Percentiles rank a stretch among this genome's conserved stretches.
phyloP scores from a whole-genome alignment of 2,329 filamentous ascomycete genomes.

The Colletotrichum incanum region DNA sequence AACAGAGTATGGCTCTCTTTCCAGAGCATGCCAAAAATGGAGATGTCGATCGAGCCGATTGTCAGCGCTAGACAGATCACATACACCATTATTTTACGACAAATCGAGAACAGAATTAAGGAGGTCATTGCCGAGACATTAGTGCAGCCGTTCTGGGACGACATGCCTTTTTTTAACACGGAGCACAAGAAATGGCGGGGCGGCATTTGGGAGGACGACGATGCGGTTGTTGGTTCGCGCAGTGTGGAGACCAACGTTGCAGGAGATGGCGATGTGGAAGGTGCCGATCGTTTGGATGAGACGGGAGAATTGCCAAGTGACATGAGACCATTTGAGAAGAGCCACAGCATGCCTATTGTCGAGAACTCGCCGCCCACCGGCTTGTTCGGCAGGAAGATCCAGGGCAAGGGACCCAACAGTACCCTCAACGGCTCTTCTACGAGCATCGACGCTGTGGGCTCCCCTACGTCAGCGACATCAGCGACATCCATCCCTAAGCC shows the following conservation, averaged over 20 bases:
- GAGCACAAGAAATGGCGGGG: slow-evolving; percentile 84
- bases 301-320: slow-evolving; percentile 56
- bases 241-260: slow-evolving; percentile 58
- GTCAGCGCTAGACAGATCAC: slow-evolving; percentile 97
- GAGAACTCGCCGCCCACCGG: slow-evolving; percentile 59
- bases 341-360: slow-evolving; percentile 63
- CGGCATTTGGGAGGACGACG: slow-evolving; percentile 81
- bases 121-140: slow-evolving; percentile 94
- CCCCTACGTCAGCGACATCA: slow-evolving; percentile 57
- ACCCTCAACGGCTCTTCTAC: slow-evolving; percentile 61
- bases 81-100: slow-evolving; percentile 89
- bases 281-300: slow-evolving; percentile 63
- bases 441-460: slow-evolving; percentile 57
- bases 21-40: slow-evolving; percentile 92
- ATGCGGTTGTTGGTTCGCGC: slow-evolving; percentile 58
- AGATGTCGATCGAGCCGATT: slow-evolving; percentile 94
- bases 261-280: slow-evolving; percentile 64
- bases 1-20: slow-evolving; percentile 98
- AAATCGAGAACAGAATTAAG: slow-evolving; percentile 95
- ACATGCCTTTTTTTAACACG: slow-evolving; percentile 91
- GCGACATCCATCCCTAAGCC: slow-evolving; percentile 30
- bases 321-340: slow-evolving; percentile 69
- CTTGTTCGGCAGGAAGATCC: slow-evolving; percentile 67
- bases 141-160: slow-evolving; percentile 96
- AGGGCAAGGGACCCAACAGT: slow-evolving; percentile 53